Percentiles rank a stretch among this genome's conserved stretches.
Evolutionary conservation across 768 basidiomycete genomes (phyloP).

Genomic region (Rhodosporidiobolus odoratus): DNA sequence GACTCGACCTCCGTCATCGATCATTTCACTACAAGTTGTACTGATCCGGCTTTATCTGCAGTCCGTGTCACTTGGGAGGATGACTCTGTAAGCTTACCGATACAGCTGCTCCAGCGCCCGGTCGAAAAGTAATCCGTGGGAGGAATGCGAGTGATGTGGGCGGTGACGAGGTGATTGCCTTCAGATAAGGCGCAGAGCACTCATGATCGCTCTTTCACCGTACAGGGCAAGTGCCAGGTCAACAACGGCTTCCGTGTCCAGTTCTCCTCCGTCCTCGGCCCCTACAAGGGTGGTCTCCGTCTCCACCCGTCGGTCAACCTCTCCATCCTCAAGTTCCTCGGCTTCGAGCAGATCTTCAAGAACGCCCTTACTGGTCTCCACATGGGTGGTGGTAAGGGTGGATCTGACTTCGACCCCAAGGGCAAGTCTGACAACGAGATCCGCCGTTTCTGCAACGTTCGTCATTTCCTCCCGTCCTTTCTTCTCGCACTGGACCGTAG

Average conservation of each 20-base stretch:
- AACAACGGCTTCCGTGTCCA: conserved; percentile 71
- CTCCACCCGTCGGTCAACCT: conserved; percentile 74
- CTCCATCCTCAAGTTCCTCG: conserved; percentile 76
- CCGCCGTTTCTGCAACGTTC: conserved; percentile 59
- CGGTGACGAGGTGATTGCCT: neutral
- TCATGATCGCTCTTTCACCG: neutral
- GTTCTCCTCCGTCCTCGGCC: conserved; percentile 59
- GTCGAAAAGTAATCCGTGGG: too few species aligned
- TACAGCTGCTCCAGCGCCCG: too few species aligned
- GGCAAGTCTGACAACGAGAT: conserved; percentile 71
- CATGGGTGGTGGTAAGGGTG: conserved; percentile 77
- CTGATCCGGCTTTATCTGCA: conserved; percentile 40
- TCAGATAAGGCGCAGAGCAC: too few species aligned
- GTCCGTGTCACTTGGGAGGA: conserved; percentile 73
- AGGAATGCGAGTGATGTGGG: neutral
- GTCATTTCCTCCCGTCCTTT: conserved; percentile 19
- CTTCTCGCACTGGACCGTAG: neutral
- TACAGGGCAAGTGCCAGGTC: conserved; percentile 58
- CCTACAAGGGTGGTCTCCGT: conserved; percentile 61
- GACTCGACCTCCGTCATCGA: neutral
- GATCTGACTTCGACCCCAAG: conserved; percentile 75
- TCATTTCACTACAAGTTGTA: conserved; percentile 45
- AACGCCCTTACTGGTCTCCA: conserved; percentile 69
- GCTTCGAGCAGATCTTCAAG: conserved; percentile 72
- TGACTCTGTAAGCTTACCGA: conserved; percentile 48